A percentile compares a stretch with the other conserved stretches of the same genome.
These are phyloP conservation scores for Collybia nuda DNA, from an alignment of 768 basidiomycete genomes.

Conservation along the genomic window DNA sequence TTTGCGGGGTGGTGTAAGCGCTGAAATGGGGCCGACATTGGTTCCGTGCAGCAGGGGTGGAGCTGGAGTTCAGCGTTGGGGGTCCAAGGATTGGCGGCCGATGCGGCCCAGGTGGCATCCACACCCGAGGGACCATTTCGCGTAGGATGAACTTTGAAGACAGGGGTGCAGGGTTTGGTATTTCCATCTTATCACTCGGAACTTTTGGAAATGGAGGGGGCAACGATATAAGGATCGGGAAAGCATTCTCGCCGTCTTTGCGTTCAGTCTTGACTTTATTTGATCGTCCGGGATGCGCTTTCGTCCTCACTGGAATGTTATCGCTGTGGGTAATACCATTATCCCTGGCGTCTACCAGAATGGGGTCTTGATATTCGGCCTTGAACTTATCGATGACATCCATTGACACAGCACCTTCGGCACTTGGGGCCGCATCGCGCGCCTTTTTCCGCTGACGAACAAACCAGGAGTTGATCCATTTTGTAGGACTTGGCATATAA, in stretches of 20 bases:
- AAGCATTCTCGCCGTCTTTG: not conserved
- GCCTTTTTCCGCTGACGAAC: slow-evolving; percentile 6
- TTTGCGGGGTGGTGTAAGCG: too few relatives aligned
- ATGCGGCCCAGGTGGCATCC: too few relatives aligned
- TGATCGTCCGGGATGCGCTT: slow-evolving; percentile 10
- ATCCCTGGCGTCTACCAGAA: not conserved
- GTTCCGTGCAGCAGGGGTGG: too few relatives aligned
- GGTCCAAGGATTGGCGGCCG: too few relatives aligned
- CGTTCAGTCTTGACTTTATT: not conserved
- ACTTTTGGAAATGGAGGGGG: too few relatives aligned
- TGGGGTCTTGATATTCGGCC: slow-evolving; percentile 11
- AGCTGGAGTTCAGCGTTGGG: too few relatives aligned
- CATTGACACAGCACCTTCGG: not conserved
- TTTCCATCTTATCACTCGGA: too few relatives aligned
- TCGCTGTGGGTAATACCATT: slow-evolving; percentile 7
- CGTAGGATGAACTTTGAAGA: too few relatives aligned
- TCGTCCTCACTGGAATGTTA: slow-evolving; percentile 1
- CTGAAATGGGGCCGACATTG: too few relatives aligned
- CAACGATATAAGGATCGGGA: too few relatives aligned
- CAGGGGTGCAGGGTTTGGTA: too few relatives aligned
- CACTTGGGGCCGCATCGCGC: not conserved
- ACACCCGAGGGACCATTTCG: too few relatives aligned
- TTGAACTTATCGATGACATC: slow-evolving; percentile 11
- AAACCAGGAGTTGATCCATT: slow-evolving; percentile 10
- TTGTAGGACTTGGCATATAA: not conserved